A percentile compares a stretch with the other conserved stretches of the same genome.
Conservation (phyloP, 345 rosid genomes). For the Chamaenerion angustifolium region DNA sequence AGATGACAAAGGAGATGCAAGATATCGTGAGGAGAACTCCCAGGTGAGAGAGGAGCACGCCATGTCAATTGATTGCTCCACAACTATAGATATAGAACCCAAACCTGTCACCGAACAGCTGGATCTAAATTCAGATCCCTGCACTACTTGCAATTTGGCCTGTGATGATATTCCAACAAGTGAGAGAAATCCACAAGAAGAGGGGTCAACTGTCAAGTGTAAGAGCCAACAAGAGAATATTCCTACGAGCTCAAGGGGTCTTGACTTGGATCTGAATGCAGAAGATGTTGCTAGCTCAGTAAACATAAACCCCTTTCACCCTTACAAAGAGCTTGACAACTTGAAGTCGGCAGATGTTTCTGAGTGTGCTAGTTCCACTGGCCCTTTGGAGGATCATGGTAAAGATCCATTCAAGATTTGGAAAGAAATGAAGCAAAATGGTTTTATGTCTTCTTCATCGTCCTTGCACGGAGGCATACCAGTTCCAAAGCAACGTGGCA, state of each 20-base stretch:
- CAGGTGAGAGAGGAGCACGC: too few species aligned
- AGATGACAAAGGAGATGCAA: too few species aligned
- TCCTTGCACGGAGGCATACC: conserved; percentile 36
- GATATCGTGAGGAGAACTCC: too few species aligned
- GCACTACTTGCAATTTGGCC: too few species aligned
- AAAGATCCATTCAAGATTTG: conserved; percentile 58
- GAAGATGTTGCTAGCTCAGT: conserved; percentile 42
- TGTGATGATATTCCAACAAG: too few species aligned
- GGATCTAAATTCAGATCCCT: too few species aligned
- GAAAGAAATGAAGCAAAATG: conserved; percentile 86
- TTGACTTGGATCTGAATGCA: conserved; percentile 38
- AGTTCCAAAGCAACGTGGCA: conserved; percentile 53
- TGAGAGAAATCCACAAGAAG: conserved; percentile 6
- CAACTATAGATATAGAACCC: too few species aligned
- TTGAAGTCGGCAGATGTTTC: conserved; percentile 31
- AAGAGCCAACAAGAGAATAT: too few species aligned
- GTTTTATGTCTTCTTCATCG: conserved; percentile 46
- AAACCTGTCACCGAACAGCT: too few species aligned
- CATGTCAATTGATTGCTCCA: too few species aligned
- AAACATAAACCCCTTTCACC: conserved; percentile 21
- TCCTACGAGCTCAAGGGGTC: conserved; percentile 16
- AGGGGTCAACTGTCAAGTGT: too few species aligned
- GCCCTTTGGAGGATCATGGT: conserved; percentile 27
- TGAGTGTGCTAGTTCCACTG: conserved; percentile 61
- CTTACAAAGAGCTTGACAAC: conserved; percentile 17